Conservation (phyloP, 345 rosid genomes). For the Acer saccharum region DNA sequence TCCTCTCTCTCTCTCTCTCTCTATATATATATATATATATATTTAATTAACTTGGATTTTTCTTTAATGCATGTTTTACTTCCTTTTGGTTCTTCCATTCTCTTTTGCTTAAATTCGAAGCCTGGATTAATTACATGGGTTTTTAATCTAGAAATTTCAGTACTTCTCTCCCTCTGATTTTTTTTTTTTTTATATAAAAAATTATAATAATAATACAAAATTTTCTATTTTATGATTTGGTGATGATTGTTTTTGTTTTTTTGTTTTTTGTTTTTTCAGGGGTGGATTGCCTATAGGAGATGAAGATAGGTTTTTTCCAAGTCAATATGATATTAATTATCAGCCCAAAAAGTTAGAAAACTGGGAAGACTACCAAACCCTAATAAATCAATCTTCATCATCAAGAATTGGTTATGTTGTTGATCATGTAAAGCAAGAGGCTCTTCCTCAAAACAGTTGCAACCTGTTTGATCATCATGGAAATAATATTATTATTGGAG, state of each 20-base stretch:
- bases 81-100: background rate
- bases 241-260: background rate
- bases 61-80: background rate
- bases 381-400: constrained; percentile 29
- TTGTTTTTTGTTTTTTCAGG: constrained; percentile 20
- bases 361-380: constrained; percentile 39
- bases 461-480: constrained; percentile 35
- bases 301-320: constrained; percentile 35
- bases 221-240: background rate
- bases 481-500: background rate
- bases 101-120: background rate
- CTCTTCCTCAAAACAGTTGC: constrained; percentile 24
- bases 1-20: constrained; percentile 21
- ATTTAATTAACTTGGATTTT: background rate
- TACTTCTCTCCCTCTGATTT: constrained; percentile 7
- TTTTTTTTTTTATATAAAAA: background rate
- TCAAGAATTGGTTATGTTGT: constrained; percentile 18
- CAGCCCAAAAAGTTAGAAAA: constrained; percentile 40
- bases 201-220: no score
- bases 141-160: background rate
- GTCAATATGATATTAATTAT: constrained; percentile 16
- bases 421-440: constrained; percentile 44
- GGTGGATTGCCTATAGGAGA: constrained; percentile 35
- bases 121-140: background rate
- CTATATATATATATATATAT: no score